phyloP scores from a whole-genome alignment of 208 protist species.

The Entamoeba invadens region DNA sequence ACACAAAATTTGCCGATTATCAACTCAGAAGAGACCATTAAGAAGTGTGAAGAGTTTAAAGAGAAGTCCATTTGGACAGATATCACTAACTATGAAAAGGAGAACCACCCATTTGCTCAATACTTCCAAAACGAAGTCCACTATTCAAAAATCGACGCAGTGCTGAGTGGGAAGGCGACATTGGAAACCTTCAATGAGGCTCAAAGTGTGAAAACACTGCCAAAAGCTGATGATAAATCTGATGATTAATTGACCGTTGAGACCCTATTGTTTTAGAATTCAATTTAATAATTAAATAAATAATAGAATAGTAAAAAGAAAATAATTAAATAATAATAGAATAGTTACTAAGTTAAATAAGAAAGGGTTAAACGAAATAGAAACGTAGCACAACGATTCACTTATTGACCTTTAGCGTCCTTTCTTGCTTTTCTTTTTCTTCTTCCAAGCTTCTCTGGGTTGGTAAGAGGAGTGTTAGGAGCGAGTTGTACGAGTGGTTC shows the following conservation, averaged over 20 bases:
- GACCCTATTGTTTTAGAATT: too few species aligned
- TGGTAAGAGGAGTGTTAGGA: neutral
- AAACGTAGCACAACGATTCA: neutral
- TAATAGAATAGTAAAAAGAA: neutral
- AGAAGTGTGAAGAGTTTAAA: neutral
- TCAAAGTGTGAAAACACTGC: neutral
- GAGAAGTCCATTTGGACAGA: neutral
- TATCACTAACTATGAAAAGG: neutral
- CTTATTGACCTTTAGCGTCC: neutral
- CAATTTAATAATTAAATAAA: neutral
- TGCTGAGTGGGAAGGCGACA: neutral
- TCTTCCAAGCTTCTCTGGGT: neutral
- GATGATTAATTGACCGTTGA: neutral
- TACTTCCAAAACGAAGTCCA: neutral
- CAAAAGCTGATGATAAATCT: neutral
- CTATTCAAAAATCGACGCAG: neutral
- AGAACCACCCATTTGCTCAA: neutral
- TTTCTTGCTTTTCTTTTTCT: neutral
- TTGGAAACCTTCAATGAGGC: neutral
- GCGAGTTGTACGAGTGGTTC: slow-evolving; percentile 41
- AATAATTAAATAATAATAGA: neutral
- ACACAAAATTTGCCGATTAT: too few species aligned
- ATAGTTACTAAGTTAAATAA: too few species aligned
- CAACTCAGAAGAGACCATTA: neutral
- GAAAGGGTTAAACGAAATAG: too few species aligned